Conservation (phyloP, 768 basidiomycete species). For the Podaxis sp. region DNA sequence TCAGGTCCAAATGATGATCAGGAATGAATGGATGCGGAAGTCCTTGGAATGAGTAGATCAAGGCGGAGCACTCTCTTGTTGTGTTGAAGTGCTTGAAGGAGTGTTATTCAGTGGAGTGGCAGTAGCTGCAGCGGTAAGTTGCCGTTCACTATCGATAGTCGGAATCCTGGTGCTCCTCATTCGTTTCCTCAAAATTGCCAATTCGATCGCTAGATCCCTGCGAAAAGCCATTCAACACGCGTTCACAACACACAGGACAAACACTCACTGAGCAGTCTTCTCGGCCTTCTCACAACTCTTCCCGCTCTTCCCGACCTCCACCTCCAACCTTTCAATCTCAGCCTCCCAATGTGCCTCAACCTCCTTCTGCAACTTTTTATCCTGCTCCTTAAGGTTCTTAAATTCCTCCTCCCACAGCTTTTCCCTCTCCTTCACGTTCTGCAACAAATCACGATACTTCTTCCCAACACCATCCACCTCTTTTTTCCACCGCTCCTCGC, state of each 20-base stretch:
- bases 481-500: constrained; percentile 62
- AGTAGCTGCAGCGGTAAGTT: not conserved
- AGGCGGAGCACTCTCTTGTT: not conserved
- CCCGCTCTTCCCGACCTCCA: constrained; percentile 47
- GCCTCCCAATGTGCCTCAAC: constrained; percentile 58
- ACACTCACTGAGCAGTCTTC: constrained; percentile 58
- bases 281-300: constrained; percentile 53
- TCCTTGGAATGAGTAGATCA: not conserved
- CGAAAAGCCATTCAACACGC: constrained; percentile 8
- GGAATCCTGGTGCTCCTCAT: constrained; percentile 33
- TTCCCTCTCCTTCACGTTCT: constrained; percentile 56
- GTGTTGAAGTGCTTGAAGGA: not conserved
- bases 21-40: not conserved
- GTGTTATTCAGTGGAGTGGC: not conserved
- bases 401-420: constrained; percentile 37
- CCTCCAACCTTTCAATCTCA: constrained; percentile 51
- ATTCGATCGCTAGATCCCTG: constrained; percentile 53
- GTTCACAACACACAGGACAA: not conserved
- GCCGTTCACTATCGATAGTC: not conserved
- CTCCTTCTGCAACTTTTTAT: constrained; percentile 44
- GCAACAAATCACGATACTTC: constrained; percentile 63
- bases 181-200: constrained; percentile 65
- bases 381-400: constrained; percentile 45
- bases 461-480: constrained; percentile 67
- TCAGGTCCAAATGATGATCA: not conserved